A percentile compares a stretch with the other conserved stretches of the same genome.
Conservation (phyloP, 75 land plant genomes). For the Pinus albicaulis region DNA sequence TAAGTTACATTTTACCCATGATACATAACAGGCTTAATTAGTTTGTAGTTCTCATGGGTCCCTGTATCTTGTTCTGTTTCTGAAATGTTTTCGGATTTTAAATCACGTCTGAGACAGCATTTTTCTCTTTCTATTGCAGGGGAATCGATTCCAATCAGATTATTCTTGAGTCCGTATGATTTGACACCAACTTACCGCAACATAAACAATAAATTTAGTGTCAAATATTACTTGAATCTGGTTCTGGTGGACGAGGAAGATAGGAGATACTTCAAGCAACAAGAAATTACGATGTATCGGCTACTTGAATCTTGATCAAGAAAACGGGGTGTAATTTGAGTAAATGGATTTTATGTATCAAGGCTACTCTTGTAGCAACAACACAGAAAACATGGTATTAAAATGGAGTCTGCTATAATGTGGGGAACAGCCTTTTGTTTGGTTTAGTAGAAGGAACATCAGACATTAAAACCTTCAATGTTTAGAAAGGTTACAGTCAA, state of each 20-base stretch:
- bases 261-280: conserved; percentile 96
- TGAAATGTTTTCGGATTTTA: background rate
- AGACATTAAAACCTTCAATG: no score
- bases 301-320: conserved; percentile 13
- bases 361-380: no score
- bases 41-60: background rate
- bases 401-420: no score
- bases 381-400: no score
- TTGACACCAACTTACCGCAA: conserved; percentile 96
- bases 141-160: conserved; percentile 94
- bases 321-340: no score
- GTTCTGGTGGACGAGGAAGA: conserved; percentile 99
- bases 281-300: conserved; percentile 89
- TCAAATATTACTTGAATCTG: conserved; percentile 93
- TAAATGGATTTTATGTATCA: no score
- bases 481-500: no score
- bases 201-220: conserved; percentile 99
- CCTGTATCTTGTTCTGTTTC: background rate
- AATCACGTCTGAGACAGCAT: background rate
- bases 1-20: background rate
- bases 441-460: no score
- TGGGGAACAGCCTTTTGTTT: no score
- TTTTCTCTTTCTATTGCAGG: conserved; percentile 45
- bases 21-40: background rate
- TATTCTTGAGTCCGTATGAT: conserved; percentile 95